A percentile compares a stretch with the other conserved stretches of the same genome.
Evolutionary conservation across 108 stramenopile species (phyloP).

Genomic region (Pseudonitzschia multiseries): DNA sequence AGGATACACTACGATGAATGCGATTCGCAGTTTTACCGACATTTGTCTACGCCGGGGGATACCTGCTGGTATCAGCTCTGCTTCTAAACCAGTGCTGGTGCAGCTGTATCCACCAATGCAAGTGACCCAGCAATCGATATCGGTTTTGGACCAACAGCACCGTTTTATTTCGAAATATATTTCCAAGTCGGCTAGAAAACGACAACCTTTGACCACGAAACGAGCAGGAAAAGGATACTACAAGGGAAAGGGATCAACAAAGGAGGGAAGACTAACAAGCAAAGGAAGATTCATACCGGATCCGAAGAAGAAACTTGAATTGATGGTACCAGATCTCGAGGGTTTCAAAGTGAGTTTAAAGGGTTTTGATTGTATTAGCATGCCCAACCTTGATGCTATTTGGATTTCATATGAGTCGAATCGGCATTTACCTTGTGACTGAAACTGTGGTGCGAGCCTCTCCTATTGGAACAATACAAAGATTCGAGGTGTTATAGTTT

Average conservation of each 20-base stretch:
- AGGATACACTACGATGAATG: neutral
- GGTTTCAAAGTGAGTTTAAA: conserved; percentile 61
- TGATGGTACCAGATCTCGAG: conserved; percentile 78
- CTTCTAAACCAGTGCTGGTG: neutral
- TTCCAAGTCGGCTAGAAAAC: conserved; percentile 73
- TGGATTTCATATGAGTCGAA: neutral
- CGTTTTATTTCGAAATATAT: conserved; percentile 74
- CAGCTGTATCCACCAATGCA: neutral
- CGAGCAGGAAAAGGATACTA: conserved; percentile 83
- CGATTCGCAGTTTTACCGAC: neutral
- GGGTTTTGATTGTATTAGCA: neutral
- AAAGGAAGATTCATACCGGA: conserved; percentile 81
- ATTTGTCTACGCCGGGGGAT: neutral
- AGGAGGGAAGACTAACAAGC: conserved; percentile 67
- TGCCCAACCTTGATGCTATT: neutral
- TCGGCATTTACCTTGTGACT: neutral
- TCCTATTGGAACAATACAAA: too few relatives aligned
- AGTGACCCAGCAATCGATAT: neutral
- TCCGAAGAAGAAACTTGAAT: conserved; percentile 62
- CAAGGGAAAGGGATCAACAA: conserved; percentile 86
- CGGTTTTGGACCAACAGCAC: conserved; percentile 9
- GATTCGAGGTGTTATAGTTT: neutral
- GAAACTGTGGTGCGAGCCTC: too few relatives aligned
- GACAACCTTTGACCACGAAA: conserved; percentile 78
- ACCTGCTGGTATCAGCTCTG: neutral